A percentile compares a stretch with the other conserved stretches of the same genome.
phyloP scores from a whole-genome alignment of 768 basidiomycete genomes.

The Megacollybia marginata region DNA sequence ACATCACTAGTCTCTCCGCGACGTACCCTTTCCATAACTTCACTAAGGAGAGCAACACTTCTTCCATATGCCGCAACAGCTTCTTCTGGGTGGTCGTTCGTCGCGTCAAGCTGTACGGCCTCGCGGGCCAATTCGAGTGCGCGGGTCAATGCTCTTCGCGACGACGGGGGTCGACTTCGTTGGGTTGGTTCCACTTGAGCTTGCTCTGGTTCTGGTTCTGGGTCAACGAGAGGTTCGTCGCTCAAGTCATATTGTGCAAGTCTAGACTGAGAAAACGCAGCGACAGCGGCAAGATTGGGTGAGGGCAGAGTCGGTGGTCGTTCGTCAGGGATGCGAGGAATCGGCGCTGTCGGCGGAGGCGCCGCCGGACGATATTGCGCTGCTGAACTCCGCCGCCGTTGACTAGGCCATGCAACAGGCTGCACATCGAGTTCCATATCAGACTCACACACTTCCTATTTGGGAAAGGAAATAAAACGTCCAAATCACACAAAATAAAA shows the following conservation, averaged over 20 bases:
- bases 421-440: conserved; percentile 35
- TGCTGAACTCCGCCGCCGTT: conserved; percentile 66
- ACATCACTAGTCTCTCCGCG: conserved; percentile 71
- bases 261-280: conserved; percentile 53
- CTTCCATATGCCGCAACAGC: conserved; percentile 86
- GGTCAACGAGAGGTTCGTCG: conserved; percentile 48
- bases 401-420: conserved; percentile 19
- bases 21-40: conserved; percentile 89
- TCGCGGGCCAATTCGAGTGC: conserved; percentile 85
- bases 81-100: conserved; percentile 81
- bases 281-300: conserved; percentile 48
- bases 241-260: conserved; percentile 28
- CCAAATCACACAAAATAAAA: neutral
- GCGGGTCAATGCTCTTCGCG: conserved; percentile 76
- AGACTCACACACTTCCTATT: neutral
- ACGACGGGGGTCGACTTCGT: conserved; percentile 62
- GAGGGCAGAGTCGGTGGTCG: conserved; percentile 22
- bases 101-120: conserved; percentile 82
- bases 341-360: conserved; percentile 70
- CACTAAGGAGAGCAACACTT: conserved; percentile 79
- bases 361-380: conserved; percentile 56
- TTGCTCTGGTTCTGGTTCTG: conserved; percentile 26
- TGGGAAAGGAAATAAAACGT: neutral
- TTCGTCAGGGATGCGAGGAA: conserved; percentile 53
- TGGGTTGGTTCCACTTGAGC: conserved; percentile 15